Evolutionary conservation across 2,329 filamentous ascomycete genomes (phyloP).

Genomic region (Chaetomiaceae sp.): DNA sequence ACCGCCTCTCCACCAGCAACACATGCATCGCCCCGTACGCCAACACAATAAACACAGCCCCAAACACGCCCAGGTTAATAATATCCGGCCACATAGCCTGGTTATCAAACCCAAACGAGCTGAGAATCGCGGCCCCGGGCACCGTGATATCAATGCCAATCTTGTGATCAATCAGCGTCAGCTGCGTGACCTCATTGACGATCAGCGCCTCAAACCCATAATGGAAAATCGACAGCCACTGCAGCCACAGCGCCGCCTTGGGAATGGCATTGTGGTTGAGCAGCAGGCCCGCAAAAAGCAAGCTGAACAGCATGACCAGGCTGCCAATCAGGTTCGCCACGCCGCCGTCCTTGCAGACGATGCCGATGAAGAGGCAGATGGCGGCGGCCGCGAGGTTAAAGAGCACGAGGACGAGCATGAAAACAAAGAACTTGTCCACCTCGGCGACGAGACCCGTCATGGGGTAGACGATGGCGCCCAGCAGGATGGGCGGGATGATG

Average conservation of each 20-base stretch:
- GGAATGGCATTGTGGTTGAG: slow-evolving; percentile 95
- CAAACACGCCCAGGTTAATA: slow-evolving; percentile 75
- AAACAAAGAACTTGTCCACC: slow-evolving; percentile 79
- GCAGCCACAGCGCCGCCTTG: slow-evolving; percentile 78
- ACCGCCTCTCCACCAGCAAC: slow-evolving; percentile 83
- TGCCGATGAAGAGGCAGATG: slow-evolving; percentile 94
- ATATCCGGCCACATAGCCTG: slow-evolving; percentile 81
- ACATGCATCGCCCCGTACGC: slow-evolving; percentile 93
- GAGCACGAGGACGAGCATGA: slow-evolving; percentile 84
- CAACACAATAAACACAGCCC: slow-evolving; percentile 75
- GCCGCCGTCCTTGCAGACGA: slow-evolving; percentile 84
- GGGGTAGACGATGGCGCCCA: slow-evolving; percentile 93
- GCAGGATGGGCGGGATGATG: slow-evolving; percentile 88
- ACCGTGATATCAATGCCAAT: slow-evolving; percentile 96
- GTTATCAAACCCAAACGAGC: slow-evolving; percentile 91
- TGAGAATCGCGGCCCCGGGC: slow-evolving; percentile 88
- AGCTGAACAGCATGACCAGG: slow-evolving; percentile 93
- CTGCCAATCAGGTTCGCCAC: slow-evolving; percentile 93
- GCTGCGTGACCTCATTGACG: slow-evolving; percentile 90
- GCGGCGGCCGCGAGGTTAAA: slow-evolving; percentile 94
- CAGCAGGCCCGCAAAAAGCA: slow-evolving; percentile 89
- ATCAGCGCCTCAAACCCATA: slow-evolving; percentile 95
- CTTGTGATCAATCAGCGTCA: slow-evolving; percentile 88
- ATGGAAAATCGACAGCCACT: slow-evolving; percentile 94
- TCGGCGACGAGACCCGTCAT: slow-evolving; percentile 92